Evolutionary conservation across 1,139 yeast species (phyloP).

Genomic region (Insectozyma bohioensis): DNA sequence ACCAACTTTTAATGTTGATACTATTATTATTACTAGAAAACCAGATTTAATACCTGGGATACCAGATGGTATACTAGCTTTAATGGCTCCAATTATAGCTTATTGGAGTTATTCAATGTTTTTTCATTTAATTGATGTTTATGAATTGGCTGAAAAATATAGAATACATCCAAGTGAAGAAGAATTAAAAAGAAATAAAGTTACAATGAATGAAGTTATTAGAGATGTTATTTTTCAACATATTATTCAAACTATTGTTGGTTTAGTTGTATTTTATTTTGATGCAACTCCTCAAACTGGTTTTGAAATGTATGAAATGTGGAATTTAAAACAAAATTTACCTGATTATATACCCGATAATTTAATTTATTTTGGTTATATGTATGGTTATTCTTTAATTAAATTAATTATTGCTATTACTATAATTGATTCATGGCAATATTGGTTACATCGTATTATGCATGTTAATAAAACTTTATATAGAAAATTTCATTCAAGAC

Average conservation of each 20-base stretch:
- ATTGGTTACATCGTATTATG: slow-evolving; percentile 84
- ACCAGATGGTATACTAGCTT: slow-evolving; percentile 73
- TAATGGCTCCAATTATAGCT: slow-evolving; percentile 71
- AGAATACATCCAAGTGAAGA: slow-evolving; percentile 93
- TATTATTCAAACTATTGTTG: slow-evolving; percentile 72
- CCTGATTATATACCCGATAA: slow-evolving; percentile 44
- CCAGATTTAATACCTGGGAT: slow-evolving; percentile 38
- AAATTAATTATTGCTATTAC: slow-evolving; percentile 64
- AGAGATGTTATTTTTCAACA: slow-evolving; percentile 86
- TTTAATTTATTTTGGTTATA: slow-evolving; percentile 49
- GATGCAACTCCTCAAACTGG: slow-evolving; percentile 75
- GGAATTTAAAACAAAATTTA: slow-evolving; percentile 54
- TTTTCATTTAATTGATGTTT: slow-evolving; percentile 74
- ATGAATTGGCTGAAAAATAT: slow-evolving; percentile 74
- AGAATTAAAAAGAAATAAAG: slow-evolving; percentile 72
- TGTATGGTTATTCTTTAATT: slow-evolving; percentile 58
- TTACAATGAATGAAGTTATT: slow-evolving; percentile 64
- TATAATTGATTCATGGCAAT: slow-evolving; percentile 93
- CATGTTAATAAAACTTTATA: slow-evolving; percentile 77
- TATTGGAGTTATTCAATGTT: slow-evolving; percentile 79
- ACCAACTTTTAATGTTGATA: slow-evolving; percentile 11
- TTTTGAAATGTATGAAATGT: slow-evolving; percentile 64
- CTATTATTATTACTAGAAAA: slow-evolving; percentile 9
- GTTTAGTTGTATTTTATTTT: slow-evolving; percentile 49
- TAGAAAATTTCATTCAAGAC: slow-evolving; percentile 85